Evolutionary conservation across 2,329 filamentous ascomycete species (phyloP), one percentile per base, ranked within the genome.

Genomic region (Colletotrichum sp.): DNA sequence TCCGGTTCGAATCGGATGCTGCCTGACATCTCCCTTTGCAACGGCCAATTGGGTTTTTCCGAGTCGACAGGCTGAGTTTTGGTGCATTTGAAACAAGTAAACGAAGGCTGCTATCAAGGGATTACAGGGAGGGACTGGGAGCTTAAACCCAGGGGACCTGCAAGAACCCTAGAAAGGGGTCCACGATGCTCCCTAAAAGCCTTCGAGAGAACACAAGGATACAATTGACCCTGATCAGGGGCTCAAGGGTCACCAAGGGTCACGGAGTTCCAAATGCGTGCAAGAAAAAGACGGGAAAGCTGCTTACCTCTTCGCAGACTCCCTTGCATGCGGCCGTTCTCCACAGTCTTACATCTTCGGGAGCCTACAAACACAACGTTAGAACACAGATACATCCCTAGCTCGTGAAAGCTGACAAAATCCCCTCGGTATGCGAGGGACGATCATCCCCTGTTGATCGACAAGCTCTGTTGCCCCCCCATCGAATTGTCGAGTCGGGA

Each of bases 371-470:
- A 21, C 10, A 58, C 58, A 9, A 30, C 26, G 26, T 58, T 43
- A 63, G 69, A 59, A 55, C 24, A 18, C 38, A 43, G 16, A 7
- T 13, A 9, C 26, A 62, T 73, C 69, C 63, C 73, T 75, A 36
- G 63, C 69, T 30, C 48, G 63, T 68, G 58, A 72, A 59, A 74
- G 69, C 69, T 63, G 62, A 67, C 36, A 72, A 32, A 38, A 36
- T 38, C 26, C 14, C 10, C 32, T 32, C 30, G 69, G 72, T 56
- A 75, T 75, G 73, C 34, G 26, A 75, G 73, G 73, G 73, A 61
- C 69, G 32, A 63, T 73, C 69, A 36, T 75, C 73, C 73, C 73
- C 73, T 75, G 73, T 75, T 70, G 73, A 75, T 73, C 73, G 43
- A 26, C 34, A 6, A 65, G 21, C 32, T 68, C 6, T 28, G 30